Percentiles rank a stretch among this genome's conserved stretches.
These are phyloP conservation scores for Blastocystis sp. DNA, from an alignment of 352 stramenopile genomes.

Conservation along the genomic window DNA sequence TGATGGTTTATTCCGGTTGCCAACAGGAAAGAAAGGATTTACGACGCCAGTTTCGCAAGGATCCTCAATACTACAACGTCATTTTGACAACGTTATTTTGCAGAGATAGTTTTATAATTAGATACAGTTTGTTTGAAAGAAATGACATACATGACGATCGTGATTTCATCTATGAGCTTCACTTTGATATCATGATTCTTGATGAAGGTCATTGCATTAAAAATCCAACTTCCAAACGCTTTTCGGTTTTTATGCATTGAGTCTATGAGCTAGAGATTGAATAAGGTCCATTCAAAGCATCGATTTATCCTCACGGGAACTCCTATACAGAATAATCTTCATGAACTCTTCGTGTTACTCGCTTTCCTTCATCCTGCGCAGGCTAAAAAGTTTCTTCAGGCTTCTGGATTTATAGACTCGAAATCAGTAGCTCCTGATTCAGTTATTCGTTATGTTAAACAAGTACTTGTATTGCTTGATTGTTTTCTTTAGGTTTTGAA, in stretches of 20 bases:
- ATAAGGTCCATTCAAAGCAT: slow-evolving; percentile 66
- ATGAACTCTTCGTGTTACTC: slow-evolving; percentile 96
- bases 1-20: slow-evolving; percentile 82
- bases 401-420: not conserved
- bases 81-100: not conserved
- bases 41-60: not conserved
- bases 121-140: slow-evolving; percentile 43
- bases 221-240: slow-evolving; percentile 87
- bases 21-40: slow-evolving; percentile 78
- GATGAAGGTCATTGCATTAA: slow-evolving; percentile 98
- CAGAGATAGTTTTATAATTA: not conserved
- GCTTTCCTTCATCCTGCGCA: slow-evolving; percentile 87
- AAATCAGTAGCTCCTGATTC: not conserved
- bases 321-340: slow-evolving; percentile 96
- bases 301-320: slow-evolving; percentile 81
- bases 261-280: no score
- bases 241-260: not conserved
- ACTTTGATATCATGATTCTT: slow-evolving; percentile 87
- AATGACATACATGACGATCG: slow-evolving; percentile 74
- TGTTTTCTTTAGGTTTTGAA: not conserved
- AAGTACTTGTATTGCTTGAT: not conserved
- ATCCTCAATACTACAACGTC: not conserved
- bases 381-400: not conserved
- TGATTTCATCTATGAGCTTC: slow-evolving; percentile 79
- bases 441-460: not conserved